Percentiles rank a stretch among this genome's conserved stretches.
Evolutionary conservation across 805 yeast genomes (phyloP).

Genomic region (Pichia membranifaciens): DNA sequence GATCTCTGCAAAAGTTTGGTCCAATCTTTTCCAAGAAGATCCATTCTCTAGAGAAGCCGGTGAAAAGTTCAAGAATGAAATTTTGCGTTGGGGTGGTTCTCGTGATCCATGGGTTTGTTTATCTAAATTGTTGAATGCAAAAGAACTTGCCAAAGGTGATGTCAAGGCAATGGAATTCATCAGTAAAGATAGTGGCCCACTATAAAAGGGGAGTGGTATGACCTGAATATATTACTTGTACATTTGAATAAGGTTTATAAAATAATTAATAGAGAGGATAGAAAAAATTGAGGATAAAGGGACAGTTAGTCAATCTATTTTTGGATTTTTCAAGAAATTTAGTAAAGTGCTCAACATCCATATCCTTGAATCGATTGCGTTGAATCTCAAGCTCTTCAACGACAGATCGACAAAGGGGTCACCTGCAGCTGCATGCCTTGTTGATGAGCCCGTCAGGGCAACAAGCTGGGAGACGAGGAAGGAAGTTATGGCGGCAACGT

Average conservation of each 20-base stretch:
- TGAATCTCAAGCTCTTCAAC: slow-evolving; percentile 36
- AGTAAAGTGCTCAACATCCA: slow-evolving; percentile 35
- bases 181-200: slow-evolving; percentile 2
- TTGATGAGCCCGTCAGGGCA: slow-evolving; percentile 20
- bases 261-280: too few relatives aligned
- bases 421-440: neutral
- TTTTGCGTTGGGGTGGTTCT: slow-evolving; percentile 91
- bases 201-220: neutral
- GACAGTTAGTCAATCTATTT: neutral
- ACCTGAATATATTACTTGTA: neutral
- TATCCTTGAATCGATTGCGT: slow-evolving; percentile 44
- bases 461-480: slow-evolving; percentile 31
- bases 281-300: neutral
- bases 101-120: slow-evolving; percentile 83
- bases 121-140: slow-evolving; percentile 68
- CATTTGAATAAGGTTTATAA: neutral
- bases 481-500: slow-evolving; percentile 34
- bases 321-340: slow-evolving; percentile 22
- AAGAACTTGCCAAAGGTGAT: slow-evolving; percentile 56
- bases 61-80: slow-evolving; percentile 58
- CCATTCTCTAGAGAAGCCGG: slow-evolving; percentile 76
- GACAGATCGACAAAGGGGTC: slow-evolving; percentile 5
- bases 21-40: slow-evolving; percentile 57
- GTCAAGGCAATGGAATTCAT: slow-evolving; percentile 11
- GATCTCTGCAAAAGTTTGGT: slow-evolving; percentile 83